Evolutionary conservation across 2,329 filamentous ascomycete genomes (phyloP).

Genomic region (Fulvia fulva): DNA sequence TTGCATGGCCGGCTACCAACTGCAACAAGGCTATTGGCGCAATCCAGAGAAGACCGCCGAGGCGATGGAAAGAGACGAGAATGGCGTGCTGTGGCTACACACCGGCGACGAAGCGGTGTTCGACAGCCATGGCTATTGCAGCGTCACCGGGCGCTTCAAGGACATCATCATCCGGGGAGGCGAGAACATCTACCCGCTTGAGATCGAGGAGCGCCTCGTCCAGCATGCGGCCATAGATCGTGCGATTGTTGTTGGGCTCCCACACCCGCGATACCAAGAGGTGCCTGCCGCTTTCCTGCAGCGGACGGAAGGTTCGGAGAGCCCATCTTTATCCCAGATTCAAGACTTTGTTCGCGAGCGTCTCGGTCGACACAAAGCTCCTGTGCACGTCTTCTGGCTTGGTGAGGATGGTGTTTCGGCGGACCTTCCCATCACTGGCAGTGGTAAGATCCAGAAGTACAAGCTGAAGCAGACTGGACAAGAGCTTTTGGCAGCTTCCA

Average conservation of each 20-base stretch:
- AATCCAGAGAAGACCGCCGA: constrained; percentile 72
- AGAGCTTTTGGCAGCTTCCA: constrained; percentile 17
- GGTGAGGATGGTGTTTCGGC: constrained; percentile 46
- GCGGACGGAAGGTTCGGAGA: constrained; percentile 14
- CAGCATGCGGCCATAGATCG: constrained; percentile 25
- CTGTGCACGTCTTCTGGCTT: constrained; percentile 71
- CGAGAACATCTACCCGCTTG: constrained; percentile 56
- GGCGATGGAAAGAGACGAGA: constrained; percentile 54
- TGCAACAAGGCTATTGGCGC: constrained; percentile 61
- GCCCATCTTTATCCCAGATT: constrained; percentile 10
- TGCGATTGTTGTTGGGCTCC: constrained; percentile 30
- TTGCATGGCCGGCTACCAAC: constrained; percentile 72
- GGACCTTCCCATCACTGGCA: constrained; percentile 40
- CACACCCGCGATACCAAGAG: constrained; percentile 31
- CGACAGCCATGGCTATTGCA: constrained; percentile 42
- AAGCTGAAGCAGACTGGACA: constrained; percentile 25
- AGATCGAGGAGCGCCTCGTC: constrained; percentile 31
- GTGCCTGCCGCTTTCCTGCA: constrained; percentile 34
- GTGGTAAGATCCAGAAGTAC: constrained; percentile 46
- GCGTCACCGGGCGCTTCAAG: constrained; percentile 32
- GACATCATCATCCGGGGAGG: constrained; percentile 50
- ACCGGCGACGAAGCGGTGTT: constrained; percentile 58
- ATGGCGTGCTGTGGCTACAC: constrained; percentile 56
- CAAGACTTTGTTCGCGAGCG: constrained; percentile 11
- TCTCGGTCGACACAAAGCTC: constrained; percentile 46